Base-by-base conservation (phyloP, 148 eudicot species). In the Drosera capensis region DNA sequence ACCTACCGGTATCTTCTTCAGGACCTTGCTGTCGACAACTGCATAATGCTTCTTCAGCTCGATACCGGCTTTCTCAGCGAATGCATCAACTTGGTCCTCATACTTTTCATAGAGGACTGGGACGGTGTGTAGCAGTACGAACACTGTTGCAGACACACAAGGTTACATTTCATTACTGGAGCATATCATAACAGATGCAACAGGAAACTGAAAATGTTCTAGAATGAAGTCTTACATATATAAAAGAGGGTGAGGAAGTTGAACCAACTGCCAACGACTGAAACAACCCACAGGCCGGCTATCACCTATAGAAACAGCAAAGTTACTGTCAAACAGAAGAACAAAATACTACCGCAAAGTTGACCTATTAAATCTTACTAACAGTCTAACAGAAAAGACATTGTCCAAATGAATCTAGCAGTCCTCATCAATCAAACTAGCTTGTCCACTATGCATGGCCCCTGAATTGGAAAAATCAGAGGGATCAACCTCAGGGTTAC, bases 1-100 rank as follows among this genome's bases (percentile, higher is more conserved):
- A 25, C 81, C 80, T 62, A 46, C 59, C 3, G 84, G 96, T 30
- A 82, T 74, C 77, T 82, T 80, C 34, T 86, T 77, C 56, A 88
- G 59, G 50, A 77, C 73, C 74, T 80, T 84, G 12, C 54, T 79
- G 54, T 84, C 67, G 30, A 80, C 79, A 5, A 78, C 78, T 14
- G 84, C 84, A 56, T 80, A 90, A 23, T 90, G 82, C 72, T 73
- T 84, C 71, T 78, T 73, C 53, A 85, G 52, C 72, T 90, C 87
- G 1, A 53, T 57, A 43, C 71, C 56, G 14, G 95, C 93, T 60
- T 78, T 81, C 75, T 90, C 99, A 9, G 78, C 93, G 44, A 75
- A 60, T 0, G 80, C 63, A 56, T 90, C 99, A 2, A 90, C 77
- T 35, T 68, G 63, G 68, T 90, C 97, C 67, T 84, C 95, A 14